Percentiles rank a stretch among this genome's conserved stretches.
These are phyloP conservation scores for Heliamphora pulchella DNA, from an alignment of 179 eudicot genomes.

Conservation along the genomic window DNA sequence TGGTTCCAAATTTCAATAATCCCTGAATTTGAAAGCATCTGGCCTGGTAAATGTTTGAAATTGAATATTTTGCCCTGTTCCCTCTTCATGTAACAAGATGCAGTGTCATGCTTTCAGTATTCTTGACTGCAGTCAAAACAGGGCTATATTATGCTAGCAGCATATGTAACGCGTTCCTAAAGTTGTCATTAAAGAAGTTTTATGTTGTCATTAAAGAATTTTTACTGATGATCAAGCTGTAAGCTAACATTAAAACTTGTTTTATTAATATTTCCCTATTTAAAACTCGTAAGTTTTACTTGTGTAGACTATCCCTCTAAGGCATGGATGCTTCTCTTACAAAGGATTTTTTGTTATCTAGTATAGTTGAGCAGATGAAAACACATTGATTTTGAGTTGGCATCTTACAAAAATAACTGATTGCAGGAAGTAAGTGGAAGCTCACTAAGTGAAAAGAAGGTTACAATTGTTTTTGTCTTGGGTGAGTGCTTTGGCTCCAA, in stretches of 20 bases:
- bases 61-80: neutral
- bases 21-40: neutral
- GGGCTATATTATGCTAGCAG: neutral
- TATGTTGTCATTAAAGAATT: neutral
- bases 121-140: neutral
- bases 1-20: neutral
- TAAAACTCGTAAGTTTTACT: no score
- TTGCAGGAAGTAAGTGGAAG: constrained; percentile 50
- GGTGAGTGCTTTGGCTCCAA: constrained; percentile 43
- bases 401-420: constrained; percentile 7
- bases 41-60: constrained; percentile 1
- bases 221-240: constrained; percentile 4
- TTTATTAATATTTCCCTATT: neutral
- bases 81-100: neutral
- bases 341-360: neutral
- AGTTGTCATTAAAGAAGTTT: neutral
- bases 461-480: constrained; percentile 67
- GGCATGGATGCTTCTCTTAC: constrained; percentile 4
- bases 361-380: neutral
- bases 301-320: neutral
- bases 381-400: neutral
- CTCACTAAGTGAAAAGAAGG: constrained; percentile 35
- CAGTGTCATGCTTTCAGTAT: constrained; percentile 5
- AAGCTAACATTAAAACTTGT: neutral
- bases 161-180: constrained; percentile 4